Conservation (phyloP, 768 basidiomycete genomes). For the Suillus luteus region DNA sequence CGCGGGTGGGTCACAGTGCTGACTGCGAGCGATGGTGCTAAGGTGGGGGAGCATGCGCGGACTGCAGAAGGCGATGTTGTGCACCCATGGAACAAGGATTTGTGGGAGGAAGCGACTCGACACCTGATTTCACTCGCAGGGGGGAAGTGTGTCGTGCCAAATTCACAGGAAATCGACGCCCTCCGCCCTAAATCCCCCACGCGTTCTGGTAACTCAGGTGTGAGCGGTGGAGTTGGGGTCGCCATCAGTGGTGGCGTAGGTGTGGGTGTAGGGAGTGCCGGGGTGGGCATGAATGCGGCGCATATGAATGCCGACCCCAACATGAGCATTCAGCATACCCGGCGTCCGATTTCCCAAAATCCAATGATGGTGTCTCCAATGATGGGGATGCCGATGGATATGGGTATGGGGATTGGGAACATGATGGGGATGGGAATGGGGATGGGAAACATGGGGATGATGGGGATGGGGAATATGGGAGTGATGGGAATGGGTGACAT, state of each 20-base stretch:
- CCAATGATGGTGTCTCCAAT: conserved; percentile 40
- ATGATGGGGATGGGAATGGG: conserved; percentile 39
- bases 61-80: conserved; percentile 26
- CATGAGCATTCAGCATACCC: conserved; percentile 19
- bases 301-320: conserved; percentile 4
- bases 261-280: conserved; percentile 15
- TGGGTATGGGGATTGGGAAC: conserved; percentile 42
- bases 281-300: conserved; percentile 13
- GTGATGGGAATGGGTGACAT: conserved; percentile 42
- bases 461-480: conserved; percentile 36
- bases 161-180: conserved; percentile 77
- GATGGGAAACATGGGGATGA: conserved; percentile 41
- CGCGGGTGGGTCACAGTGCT: conserved; percentile 93
- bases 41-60: conserved; percentile 40
- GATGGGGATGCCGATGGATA: conserved; percentile 40
- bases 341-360: conserved; percentile 19
- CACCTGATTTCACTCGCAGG: conserved; percentile 48
- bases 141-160: conserved; percentile 66
- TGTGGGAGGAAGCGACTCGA: conserved; percentile 65
- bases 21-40: conserved; percentile 60
- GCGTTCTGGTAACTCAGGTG: conserved; percentile 35
- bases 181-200: conserved; percentile 86
- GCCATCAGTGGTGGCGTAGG: conserved; percentile 27
- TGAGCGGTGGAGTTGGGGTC: conserved; percentile 30
- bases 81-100: conserved; percentile 58